Conservation (phyloP, 305 asterid species). For the Solanum hybrid region DNA sequence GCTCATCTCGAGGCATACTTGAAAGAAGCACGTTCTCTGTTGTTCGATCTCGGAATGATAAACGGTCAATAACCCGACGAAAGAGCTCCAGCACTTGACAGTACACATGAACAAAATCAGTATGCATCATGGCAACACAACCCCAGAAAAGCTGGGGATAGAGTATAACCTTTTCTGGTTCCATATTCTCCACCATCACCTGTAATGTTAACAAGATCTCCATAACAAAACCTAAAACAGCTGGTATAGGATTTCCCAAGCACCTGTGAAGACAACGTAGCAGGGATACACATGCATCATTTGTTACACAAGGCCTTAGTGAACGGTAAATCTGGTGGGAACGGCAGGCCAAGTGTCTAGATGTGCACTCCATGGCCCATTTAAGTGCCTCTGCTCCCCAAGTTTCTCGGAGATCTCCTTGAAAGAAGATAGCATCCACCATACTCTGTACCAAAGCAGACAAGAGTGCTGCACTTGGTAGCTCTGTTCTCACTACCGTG, state of each 20-base stretch:
- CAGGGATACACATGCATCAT: slow-evolving; percentile 93
- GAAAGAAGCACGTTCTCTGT: slow-evolving; percentile 98
- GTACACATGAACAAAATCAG: slow-evolving; percentile 91
- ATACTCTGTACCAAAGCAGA: slow-evolving; percentile 99
- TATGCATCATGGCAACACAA: slow-evolving; percentile 99
- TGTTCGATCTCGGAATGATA: slow-evolving; percentile 90
- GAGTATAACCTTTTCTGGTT: slow-evolving; percentile 89
- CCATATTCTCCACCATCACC: slow-evolving; percentile 99
- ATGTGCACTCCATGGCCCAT: slow-evolving; percentile 99
- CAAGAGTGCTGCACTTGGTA: slow-evolving; percentile 93
- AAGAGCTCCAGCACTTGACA: slow-evolving; percentile 98
- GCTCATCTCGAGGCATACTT: slow-evolving; percentile 95
- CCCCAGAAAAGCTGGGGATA: slow-evolving; percentile 99
- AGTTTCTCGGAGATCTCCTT: slow-evolving; percentile 97
- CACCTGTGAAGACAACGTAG: slow-evolving; percentile 97
- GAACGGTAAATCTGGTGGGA: slow-evolving; percentile 99
- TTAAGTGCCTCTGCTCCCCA: slow-evolving; percentile 98
- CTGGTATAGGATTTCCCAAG: slow-evolving; percentile 83
- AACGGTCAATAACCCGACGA: slow-evolving; percentile 78
- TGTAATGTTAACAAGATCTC: slow-evolving; percentile 87
- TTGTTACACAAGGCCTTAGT: slow-evolving; percentile 81
- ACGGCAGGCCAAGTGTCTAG: slow-evolving; percentile 96
- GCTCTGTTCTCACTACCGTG: slow-evolving; percentile 71
- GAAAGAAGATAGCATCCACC: slow-evolving; percentile 98
- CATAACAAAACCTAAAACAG: slow-evolving; percentile 95